Conservation (phyloP, 2,329 filamentous ascomycete genomes). For the Beauveria sp. region DNA sequence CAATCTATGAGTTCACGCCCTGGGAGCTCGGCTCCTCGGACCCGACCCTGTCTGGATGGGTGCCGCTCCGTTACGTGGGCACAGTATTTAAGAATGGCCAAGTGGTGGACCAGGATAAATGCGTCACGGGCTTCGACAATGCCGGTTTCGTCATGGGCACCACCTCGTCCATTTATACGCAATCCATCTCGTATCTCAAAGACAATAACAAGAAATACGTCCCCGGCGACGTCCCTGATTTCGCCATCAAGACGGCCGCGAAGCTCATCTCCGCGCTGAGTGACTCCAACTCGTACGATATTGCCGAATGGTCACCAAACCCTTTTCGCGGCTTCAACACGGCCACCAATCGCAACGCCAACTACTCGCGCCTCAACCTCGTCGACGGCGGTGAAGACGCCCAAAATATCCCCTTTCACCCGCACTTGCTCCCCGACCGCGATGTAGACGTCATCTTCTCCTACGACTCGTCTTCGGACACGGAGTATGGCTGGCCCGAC, state of each 20-base stretch:
- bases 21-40: constrained; percentile 75
- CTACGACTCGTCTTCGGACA: constrained; percentile 71
- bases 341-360: constrained; percentile 48
- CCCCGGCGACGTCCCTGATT: constrained; percentile 33
- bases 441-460: constrained; percentile 75
- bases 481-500: constrained; percentile 62
- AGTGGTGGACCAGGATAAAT: constrained; percentile 48
- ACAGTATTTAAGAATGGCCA: constrained; percentile 61
- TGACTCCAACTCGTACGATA: constrained; percentile 53
- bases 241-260: constrained; percentile 44
- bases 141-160: constrained; percentile 80
- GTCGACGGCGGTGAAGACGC: constrained; percentile 73
- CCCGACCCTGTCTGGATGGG: constrained; percentile 63
- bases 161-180: constrained; percentile 77
- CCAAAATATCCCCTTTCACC: constrained; percentile 74
- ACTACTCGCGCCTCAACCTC: constrained; percentile 51
- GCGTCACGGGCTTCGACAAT: constrained; percentile 76
- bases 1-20: constrained; percentile 70
- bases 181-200: constrained; percentile 56
- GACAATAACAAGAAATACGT: constrained; percentile 18
- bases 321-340: constrained; percentile 64
- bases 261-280: constrained; percentile 49
- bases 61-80: constrained; percentile 62
- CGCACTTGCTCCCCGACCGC: constrained; percentile 66
- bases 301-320: constrained; percentile 64